Conservation (phyloP, 2,329 filamentous ascomycete genomes). For the Clathrospora elynae region DNA sequence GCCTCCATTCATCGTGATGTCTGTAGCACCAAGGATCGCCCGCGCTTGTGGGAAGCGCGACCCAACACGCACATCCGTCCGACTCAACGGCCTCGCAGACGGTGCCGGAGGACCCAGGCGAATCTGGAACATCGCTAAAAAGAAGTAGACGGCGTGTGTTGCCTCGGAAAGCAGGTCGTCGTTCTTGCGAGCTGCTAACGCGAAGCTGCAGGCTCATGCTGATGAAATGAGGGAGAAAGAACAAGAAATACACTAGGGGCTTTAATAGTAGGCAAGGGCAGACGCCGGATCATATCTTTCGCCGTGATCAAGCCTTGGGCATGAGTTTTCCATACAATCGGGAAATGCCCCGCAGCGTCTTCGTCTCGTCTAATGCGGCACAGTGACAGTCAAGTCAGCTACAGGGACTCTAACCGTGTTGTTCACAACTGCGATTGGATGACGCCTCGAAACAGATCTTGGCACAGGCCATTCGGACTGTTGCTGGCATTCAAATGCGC, state of each 20-base stretch:
- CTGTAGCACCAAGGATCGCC: conserved; percentile 21
- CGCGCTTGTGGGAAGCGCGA: conserved; percentile 9
- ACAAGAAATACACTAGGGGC: conserved; percentile 17
- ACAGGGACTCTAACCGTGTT: not conserved
- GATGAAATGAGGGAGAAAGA: not conserved
- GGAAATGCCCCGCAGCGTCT: conserved; percentile 16
- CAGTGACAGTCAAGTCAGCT: conserved; percentile 2
- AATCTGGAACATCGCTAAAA: conserved; percentile 21
- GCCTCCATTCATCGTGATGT: conserved; percentile 25
- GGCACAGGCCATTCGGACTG: not conserved
- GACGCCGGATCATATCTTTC: conserved; percentile 10
- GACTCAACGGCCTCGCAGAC: conserved; percentile 32
- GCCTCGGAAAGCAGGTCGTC: conserved; percentile 8
- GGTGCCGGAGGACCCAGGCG: conserved; percentile 11
- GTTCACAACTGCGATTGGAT: not conserved
- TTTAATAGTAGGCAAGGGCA: conserved; percentile 4
- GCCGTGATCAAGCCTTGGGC: conserved; percentile 14
- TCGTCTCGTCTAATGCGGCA: conserved; percentile 17
- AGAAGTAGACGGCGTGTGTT: conserved; percentile 15
- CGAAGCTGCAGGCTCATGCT: conserved; percentile 17
- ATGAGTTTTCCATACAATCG: conserved; percentile 22
- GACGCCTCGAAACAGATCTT: no score
- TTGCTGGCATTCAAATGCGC: not conserved
- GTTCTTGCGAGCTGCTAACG: conserved; percentile 12
- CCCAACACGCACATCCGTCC: conserved; percentile 26